Evolutionary conservation across 257 asterid genomes (phyloP).

Genomic region (Eustoma russellianum): DNA sequence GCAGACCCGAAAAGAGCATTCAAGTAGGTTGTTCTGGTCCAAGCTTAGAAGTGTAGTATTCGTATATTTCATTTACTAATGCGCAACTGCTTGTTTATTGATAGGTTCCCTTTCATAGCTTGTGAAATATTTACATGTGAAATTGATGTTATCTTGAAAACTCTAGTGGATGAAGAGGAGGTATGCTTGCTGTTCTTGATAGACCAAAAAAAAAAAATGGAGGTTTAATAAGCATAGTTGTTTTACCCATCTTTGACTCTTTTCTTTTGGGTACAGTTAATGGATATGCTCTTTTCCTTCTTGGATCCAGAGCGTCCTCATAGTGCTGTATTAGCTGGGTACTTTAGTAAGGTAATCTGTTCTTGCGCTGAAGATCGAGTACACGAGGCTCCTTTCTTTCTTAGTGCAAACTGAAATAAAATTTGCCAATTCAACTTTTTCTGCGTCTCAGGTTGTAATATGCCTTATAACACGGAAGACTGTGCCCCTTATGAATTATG

Average conservation of each 20-base stretch:
- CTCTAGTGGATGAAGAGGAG: conserved; percentile 93
- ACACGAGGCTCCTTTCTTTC: not conserved
- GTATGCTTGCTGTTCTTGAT: conserved; percentile 22
- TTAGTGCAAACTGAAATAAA: conserved; percentile 8
- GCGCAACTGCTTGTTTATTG: too few species aligned
- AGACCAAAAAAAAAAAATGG: conserved; percentile 3
- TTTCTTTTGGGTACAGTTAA: conserved; percentile 53
- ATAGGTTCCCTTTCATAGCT: conserved; percentile 97
- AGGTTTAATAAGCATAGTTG: too few species aligned
- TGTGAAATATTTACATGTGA: conserved; percentile 96
- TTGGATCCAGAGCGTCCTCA: conserved; percentile 83
- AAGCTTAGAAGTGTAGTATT: not conserved
- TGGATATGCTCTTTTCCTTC: conserved; percentile 89
- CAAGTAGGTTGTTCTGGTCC: conserved; percentile 48
- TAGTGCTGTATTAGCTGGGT: conserved; percentile 88
- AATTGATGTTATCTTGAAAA: conserved; percentile 92
- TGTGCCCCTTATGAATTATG: conserved; percentile 72
- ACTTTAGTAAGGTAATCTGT: conserved; percentile 79
- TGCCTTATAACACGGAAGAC: conserved; percentile 93
- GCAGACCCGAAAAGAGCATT: conserved; percentile 81
- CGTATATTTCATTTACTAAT: too few species aligned
- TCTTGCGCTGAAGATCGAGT: conserved; percentile 7
- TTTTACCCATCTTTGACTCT: conserved; percentile 1
- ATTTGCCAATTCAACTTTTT: conserved; percentile 19
- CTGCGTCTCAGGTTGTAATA: conserved; percentile 66